These are phyloP conservation scores for Zarea fungicola DNA, from an alignment of 2,329 filamentous ascomycete species.

Conservation along the genomic window DNA sequence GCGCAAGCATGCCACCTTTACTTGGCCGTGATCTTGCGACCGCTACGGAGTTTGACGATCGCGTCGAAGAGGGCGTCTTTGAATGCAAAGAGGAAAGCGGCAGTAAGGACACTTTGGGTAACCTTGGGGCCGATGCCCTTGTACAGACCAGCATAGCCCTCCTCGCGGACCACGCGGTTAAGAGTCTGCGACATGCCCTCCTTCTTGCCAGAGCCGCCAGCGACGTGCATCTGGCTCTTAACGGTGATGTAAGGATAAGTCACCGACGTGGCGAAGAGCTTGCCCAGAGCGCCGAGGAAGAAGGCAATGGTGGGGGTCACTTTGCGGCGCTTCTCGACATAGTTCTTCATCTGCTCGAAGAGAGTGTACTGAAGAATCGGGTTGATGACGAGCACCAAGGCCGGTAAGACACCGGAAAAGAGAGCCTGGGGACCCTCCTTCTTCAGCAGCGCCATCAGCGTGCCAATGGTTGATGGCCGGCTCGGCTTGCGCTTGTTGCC, in stretches of 20 bases:
- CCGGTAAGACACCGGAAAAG: slow-evolving; percentile 88
- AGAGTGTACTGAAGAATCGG: slow-evolving; percentile 98
- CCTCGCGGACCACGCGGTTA: slow-evolving; percentile 73
- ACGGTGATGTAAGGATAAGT: slow-evolving; percentile 99
- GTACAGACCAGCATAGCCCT: slow-evolving; percentile 89
- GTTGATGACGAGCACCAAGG: slow-evolving; percentile 92
- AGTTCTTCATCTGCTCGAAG: slow-evolving; percentile 96
- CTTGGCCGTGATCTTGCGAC: slow-evolving; percentile 33
- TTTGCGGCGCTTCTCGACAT: slow-evolving; percentile 65
- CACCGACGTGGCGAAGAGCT: slow-evolving; percentile 86
- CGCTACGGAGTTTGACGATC: slow-evolving; percentile 60
- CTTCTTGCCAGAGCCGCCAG: slow-evolving; percentile 64
- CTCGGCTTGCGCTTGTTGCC: slow-evolving; percentile 28
- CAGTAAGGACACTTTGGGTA: slow-evolving; percentile 92
- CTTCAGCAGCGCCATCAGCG: slow-evolving; percentile 71
- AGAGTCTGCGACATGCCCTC: slow-evolving; percentile 77
- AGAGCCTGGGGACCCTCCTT: slow-evolving; percentile 81
- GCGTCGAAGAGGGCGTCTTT: slow-evolving; percentile 93
- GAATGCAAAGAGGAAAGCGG: slow-evolving; percentile 94
- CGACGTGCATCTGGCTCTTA: slow-evolving; percentile 96
- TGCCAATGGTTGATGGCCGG: slow-evolving; percentile 69
- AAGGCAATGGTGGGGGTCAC: slow-evolving; percentile 86
- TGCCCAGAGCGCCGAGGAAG: slow-evolving; percentile 85
- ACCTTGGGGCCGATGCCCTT: slow-evolving; percentile 96
- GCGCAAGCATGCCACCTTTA: slow-evolving; percentile 20